Base-by-base conservation (phyloP, 1,284 basidiomycete genomes). In the Ceratobasidium sp. region DNA sequence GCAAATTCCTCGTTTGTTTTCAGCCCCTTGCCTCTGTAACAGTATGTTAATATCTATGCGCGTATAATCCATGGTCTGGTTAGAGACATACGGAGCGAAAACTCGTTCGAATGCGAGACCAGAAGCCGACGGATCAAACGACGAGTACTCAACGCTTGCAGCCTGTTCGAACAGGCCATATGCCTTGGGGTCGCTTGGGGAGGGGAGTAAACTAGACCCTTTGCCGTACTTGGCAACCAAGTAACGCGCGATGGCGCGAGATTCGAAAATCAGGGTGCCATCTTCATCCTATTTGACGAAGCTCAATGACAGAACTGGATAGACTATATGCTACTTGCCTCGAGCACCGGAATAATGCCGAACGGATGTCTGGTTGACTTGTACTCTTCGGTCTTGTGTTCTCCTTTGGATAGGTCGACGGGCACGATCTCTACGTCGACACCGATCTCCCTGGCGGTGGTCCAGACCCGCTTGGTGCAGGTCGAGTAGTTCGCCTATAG, bases 361-460 rank as follows among this genome's bases (percentile, higher is more conserved):
- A 72, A 72, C 12, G 71, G 71, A 20, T 72, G 69, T 20, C 60
- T 68, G 15, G 42, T 62, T 2, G 42, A 68, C 31, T 72, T 32
- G 69, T 68, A 69, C 12, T 54, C 70, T 1, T 70, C 35, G 2
- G 64, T 34, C 69, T 76, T 76, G 58, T 77, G 75, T 64, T 75
- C 76, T n/a, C 77, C 77, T 47, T 80, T 81, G 42, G 53, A 0
- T 12, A 84, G 49, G 74, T 87, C 78, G 72, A 87, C 70, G 13
- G 52, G 0, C 31, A 83, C 72, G 54, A 86, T 69, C 73, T 86
- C 82, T 74, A 82, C 86, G 0, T 82, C 80, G 20, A 87, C 78
- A 1, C 80, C 74, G 75, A 85, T 83, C 75, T 87, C 86, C 68
- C 81, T 79, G 71, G 82, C 77, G 17, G 85, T 75, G 27, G 78